phyloP scores from a whole-genome alignment of 305 asterid species.

The Stenogyne calaminthoides region DNA sequence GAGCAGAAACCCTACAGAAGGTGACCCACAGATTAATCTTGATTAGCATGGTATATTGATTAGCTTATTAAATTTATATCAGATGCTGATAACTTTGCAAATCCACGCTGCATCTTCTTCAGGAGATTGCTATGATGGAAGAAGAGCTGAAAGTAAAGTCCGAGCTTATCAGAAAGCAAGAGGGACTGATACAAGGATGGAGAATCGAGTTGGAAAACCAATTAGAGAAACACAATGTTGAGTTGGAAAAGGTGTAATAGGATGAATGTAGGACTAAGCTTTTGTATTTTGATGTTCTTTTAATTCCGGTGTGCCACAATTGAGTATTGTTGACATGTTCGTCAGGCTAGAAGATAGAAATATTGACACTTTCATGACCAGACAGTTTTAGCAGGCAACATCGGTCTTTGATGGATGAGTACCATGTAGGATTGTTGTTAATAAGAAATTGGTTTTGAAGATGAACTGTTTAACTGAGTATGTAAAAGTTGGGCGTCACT shows the following conservation, averaged over 20 bases:
- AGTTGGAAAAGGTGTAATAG: conserved; percentile 73
- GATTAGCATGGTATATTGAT: background rate
- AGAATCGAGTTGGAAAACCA: conserved; percentile 71
- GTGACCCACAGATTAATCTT: conserved; percentile 36
- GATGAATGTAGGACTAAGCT: background rate
- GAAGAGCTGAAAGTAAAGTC: conserved; percentile 73
- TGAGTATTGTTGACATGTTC: background rate
- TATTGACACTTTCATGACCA: background rate
- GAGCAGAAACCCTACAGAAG: conserved; percentile 71
- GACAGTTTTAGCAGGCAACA: background rate
- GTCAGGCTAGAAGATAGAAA: background rate
- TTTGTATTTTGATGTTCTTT: background rate
- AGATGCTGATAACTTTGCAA: background rate
- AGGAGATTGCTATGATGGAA: conserved; percentile 87
- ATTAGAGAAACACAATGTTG: conserved; percentile 71
- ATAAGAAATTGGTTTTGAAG: background rate
- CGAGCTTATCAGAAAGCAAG: conserved; percentile 65
- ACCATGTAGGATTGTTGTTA: background rate
- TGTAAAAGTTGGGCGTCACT: background rate
- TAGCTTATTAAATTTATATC: too few species aligned
- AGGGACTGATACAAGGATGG: conserved; percentile 73
- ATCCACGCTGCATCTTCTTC: conserved; percentile 12
- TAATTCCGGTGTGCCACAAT: background rate
- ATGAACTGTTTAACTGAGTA: background rate
- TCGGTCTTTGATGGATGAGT: background rate